Percentiles rank a stretch among this genome's conserved stretches.
Evolutionary conservation across 768 basidiomycete genomes (phyloP).

Genomic region (Sarcodon aspratus): DNA sequence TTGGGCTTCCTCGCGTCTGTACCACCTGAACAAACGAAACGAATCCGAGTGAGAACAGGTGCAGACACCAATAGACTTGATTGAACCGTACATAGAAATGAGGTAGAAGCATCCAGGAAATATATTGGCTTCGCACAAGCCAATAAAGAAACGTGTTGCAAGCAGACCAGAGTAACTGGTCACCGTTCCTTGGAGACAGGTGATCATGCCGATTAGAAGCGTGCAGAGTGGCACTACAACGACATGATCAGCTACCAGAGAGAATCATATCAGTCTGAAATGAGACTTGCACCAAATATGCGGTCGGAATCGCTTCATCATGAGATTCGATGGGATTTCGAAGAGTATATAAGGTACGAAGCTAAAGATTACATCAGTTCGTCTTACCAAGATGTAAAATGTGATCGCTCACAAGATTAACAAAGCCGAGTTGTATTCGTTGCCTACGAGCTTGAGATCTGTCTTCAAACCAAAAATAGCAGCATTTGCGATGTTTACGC

Average conservation of each 20-base stretch:
- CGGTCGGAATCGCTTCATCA: constrained; percentile 23
- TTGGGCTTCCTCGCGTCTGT: constrained; percentile 24
- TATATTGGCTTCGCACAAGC: constrained; percentile 18
- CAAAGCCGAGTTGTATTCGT: constrained; percentile 18
- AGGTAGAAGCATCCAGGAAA: constrained; percentile 22
- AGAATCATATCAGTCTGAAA: not conserved
- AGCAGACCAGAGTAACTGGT: constrained; percentile 23
- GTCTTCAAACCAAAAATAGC: constrained; percentile 18
- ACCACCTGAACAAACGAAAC: constrained; percentile 16
- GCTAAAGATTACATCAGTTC: constrained; percentile 5
- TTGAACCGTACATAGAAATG: constrained; percentile 13
- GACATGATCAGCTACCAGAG: not conserved
- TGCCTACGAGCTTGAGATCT: constrained; percentile 15
- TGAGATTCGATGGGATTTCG: constrained; percentile 23
- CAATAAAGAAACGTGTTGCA: constrained; percentile 26
- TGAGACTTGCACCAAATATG: constrained; percentile 19
- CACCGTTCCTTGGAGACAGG: constrained; percentile 20
- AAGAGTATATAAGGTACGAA: constrained; percentile 21
- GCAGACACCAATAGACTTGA: not conserved
- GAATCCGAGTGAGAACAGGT: not conserved
- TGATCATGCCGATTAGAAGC: constrained; percentile 24
- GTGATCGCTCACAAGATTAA: constrained; percentile 17
- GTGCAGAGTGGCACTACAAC: constrained; percentile 21
- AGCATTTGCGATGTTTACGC: constrained; percentile 21
- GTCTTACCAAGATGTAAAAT: not conserved